Evolutionary conservation across 2,329 filamentous ascomycete genomes (phyloP), one percentile per base, ranked within the genome.

Genomic region (Diaporthe sp.): DNA sequence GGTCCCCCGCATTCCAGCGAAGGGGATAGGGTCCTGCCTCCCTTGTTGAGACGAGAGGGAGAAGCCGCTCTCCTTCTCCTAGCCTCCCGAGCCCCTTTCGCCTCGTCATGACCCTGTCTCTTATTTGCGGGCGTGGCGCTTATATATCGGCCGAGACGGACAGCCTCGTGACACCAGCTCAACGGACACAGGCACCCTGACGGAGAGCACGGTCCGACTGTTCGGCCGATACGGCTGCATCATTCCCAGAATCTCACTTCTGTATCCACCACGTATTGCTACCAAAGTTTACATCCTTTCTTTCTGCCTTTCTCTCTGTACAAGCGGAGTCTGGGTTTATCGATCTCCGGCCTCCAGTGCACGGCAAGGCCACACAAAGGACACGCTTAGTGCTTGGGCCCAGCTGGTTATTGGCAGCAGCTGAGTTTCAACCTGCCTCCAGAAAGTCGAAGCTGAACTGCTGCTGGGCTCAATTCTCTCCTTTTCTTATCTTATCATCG

Each of bases 181-280:
- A 42, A 8, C 65, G 65, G 65, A 70, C 65, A 70, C 65, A 70
- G 65, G 34, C 65, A n/a, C 65, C 65, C 65, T 53, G 42, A 34
- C 44, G 9, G 19, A 53, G 31, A 70, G 62, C 31, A 34, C 62
- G 28, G 44, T 67, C 62, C 62, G 62, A 70, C n/a, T 70, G 49
- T 53, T 53, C 49, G 49, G 34, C 65, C 65, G 49, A n/a, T 31
- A 8, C 65, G 65, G 34, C 65, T 42, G 7, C 49, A 19, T 42
- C 49, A 22, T 37, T 8, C 8, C 58, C 8, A 42, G 49, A 12
- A 55, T 49, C 65, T 55, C 49, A 42, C 25, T 12, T 42, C 49
- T 42, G 25, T 31, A 25, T 42, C 65, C 49, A 19, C 34, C 34
- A 28, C 49, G 4, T 55, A 3, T 8, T 55, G 46, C 49, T 55